These are phyloP conservation scores for Posidonia oceanica DNA, from an alignment of 116 monocot species.

Conservation along the genomic window DNA sequence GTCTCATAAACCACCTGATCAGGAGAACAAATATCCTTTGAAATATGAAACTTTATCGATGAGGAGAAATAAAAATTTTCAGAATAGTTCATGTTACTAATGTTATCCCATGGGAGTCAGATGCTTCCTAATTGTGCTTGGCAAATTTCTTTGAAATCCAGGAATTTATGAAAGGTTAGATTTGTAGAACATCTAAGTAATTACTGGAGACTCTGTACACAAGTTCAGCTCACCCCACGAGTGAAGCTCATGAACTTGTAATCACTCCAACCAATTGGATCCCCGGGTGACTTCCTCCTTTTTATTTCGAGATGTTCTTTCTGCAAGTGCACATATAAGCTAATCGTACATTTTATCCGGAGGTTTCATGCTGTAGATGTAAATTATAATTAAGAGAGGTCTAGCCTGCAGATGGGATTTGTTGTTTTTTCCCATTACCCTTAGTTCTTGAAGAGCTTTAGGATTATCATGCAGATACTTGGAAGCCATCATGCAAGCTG, in stretches of 20 bases:
- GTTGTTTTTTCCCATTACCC: conserved; percentile 26
- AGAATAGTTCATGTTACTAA: no score
- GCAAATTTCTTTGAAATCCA: no score
- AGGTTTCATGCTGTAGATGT: not conserved
- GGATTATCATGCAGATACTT: conserved; percentile 86
- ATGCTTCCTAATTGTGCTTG: no score
- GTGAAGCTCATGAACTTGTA: conserved; percentile 91
- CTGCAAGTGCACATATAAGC: conserved; percentile 11
- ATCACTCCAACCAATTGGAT: conserved; percentile 64
- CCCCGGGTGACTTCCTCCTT: conserved; percentile 45
- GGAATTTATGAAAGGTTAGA: no score
- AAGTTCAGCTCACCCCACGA: conserved; percentile 40
- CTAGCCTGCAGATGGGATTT: not conserved
- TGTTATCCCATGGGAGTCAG: no score
- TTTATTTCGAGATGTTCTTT: conserved; percentile 70
- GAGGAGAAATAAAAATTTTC: no score
- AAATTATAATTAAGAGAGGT: not conserved
- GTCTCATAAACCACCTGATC: conserved; percentile 88
- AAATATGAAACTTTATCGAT: no score
- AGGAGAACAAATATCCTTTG: not conserved
- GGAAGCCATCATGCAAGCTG: conserved; percentile 84
- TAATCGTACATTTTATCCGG: not conserved
- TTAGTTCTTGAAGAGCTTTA: conserved; percentile 62
- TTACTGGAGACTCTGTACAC: no score
- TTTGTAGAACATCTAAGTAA: no score